Evolutionary conservation across 148 eudicot species (phyloP).

Genomic region (Hydrangea macrophylla): DNA sequence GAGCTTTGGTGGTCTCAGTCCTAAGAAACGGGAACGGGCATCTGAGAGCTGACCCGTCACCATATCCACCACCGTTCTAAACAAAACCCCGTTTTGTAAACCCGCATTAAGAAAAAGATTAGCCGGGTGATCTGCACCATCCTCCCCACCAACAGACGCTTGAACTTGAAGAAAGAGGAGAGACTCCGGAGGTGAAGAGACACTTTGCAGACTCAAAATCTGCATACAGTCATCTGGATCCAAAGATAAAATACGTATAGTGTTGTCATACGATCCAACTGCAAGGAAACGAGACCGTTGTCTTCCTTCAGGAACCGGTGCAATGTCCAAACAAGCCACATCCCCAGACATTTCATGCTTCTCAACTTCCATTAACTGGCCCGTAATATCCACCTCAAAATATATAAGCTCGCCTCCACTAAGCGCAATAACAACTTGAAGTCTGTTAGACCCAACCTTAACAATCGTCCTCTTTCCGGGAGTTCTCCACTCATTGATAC

Average conservation of each 20-base stretch:
- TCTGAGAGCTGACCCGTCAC: slow-evolving; percentile 95
- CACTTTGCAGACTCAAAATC: slow-evolving; percentile 89
- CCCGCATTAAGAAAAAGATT: slow-evolving; percentile 94
- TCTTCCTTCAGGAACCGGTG: slow-evolving; percentile 97
- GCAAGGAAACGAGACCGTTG: slow-evolving; percentile 94
- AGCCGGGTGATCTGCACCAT: slow-evolving; percentile 99
- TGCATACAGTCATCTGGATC: slow-evolving; percentile 99
- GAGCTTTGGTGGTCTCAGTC: slow-evolving; percentile 85
- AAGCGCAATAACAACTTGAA: slow-evolving; percentile 90
- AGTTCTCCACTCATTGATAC: slow-evolving; percentile 96
- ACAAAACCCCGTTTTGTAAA: slow-evolving; percentile 85
- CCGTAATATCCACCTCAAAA: slow-evolving; percentile 92
- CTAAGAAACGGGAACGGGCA: slow-evolving; percentile 92
- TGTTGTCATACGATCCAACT: slow-evolving; percentile 92
- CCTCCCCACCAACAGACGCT: slow-evolving; percentile 95
- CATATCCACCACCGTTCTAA: slow-evolving; percentile 98
- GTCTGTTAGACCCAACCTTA: slow-evolving; percentile 93
- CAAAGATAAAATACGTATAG: slow-evolving; percentile 85
- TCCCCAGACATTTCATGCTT: slow-evolving; percentile 98
- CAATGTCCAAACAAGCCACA: slow-evolving; percentile 96
- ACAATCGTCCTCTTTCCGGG: slow-evolving; percentile 98
- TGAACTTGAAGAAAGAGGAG: slow-evolving; percentile 92
- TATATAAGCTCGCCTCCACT: slow-evolving; percentile 98
- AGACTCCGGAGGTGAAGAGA: slow-evolving; percentile 92
- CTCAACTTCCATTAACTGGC: slow-evolving; percentile 91